Conservation (phyloP, 306 rosid genomes). For the Rosa rugosa region DNA sequence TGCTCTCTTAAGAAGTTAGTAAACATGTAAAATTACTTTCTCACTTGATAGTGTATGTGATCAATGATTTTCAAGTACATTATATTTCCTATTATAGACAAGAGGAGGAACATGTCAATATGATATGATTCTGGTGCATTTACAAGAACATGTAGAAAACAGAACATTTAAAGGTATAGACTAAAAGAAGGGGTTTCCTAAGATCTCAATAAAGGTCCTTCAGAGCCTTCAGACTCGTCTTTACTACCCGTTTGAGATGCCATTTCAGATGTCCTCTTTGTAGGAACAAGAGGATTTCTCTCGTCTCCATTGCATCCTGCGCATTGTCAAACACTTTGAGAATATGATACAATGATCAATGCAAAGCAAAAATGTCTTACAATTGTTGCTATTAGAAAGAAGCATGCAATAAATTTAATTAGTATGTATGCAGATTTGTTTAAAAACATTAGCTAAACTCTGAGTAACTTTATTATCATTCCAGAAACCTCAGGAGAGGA, state of each 20-base stretch:
- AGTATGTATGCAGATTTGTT: neutral
- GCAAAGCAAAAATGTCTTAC: neutral
- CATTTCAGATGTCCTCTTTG: constrained; percentile 51
- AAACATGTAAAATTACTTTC: neutral
- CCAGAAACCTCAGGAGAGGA: neutral
- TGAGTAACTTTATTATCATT: neutral
- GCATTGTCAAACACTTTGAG: constrained; percentile 14
- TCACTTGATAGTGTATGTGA: neutral
- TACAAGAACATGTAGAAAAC: constrained; percentile 3
- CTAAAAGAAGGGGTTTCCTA: neutral
- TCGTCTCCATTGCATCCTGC: constrained; percentile 96
- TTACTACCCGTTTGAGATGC: constrained; percentile 29
- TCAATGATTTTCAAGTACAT: neutral
- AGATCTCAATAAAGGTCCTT: constrained; percentile 5
- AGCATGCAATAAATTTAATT: too few relatives aligned
- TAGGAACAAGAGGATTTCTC: constrained; percentile 67
- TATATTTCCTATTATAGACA: neutral
- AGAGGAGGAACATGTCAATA: neutral
- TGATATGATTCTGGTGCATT: neutral
- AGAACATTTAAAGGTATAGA: neutral
- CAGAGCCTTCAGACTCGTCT: constrained; percentile 42
- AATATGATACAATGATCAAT: neutral
- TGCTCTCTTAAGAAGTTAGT: neutral
- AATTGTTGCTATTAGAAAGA: neutral
- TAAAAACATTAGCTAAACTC: neutral